Evolutionary conservation across 352 stramenopile species (phyloP).

Genomic region (Thraustochytrium sp.): DNA sequence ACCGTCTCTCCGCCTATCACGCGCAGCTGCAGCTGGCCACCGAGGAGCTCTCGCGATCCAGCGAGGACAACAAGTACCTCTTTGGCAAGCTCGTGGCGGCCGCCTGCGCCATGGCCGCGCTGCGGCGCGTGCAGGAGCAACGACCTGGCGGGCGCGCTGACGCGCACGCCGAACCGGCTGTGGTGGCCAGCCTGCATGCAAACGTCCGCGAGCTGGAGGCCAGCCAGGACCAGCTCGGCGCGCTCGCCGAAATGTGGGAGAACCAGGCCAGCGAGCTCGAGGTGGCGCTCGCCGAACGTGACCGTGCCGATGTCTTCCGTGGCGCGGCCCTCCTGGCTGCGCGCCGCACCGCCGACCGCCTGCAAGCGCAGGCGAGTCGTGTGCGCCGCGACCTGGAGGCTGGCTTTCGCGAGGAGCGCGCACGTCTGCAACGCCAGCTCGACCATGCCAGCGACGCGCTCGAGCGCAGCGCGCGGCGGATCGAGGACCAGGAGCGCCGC

Average conservation of each 20-base stretch:
- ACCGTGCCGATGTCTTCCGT: neutral
- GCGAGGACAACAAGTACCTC: slow-evolving; percentile 21
- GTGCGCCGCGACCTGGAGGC: neutral
- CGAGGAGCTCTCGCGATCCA: neutral
- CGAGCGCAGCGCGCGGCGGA: neutral
- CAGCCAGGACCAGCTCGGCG: neutral
- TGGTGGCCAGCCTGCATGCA: neutral
- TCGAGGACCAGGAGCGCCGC: neutral
- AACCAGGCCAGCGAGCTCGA: neutral
- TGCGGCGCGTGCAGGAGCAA: neutral
- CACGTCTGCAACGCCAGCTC: neutral
- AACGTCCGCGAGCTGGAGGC: neutral
- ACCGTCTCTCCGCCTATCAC: slow-evolving; percentile 1
- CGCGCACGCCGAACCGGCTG: neutral
- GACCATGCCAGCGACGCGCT: neutral
- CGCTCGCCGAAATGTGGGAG: slow-evolving; percentile 10
- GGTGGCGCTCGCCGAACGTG: neutral
- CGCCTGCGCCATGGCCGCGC: neutral
- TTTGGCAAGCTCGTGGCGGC: slow-evolving; percentile 5
- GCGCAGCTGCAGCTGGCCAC: neutral
- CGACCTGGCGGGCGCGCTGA: neutral
- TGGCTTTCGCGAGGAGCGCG: neutral
- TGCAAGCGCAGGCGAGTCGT: neutral
- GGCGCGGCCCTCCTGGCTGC: neutral
- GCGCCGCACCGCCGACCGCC: neutral